Conservation (phyloP, 148 eudicot species). For the Camellia japonica region DNA sequence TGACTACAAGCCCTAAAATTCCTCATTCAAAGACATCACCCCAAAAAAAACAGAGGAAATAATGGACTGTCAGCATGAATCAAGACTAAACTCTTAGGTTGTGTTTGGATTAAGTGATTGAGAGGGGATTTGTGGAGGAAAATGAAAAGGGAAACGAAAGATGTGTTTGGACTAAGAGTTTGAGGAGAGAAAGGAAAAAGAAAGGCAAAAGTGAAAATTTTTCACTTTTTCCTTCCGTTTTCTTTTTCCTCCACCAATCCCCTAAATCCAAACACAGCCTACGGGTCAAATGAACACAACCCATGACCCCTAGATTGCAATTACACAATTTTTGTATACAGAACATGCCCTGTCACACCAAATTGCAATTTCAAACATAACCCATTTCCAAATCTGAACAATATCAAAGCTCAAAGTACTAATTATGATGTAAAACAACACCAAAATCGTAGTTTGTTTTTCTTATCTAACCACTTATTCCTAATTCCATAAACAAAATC, state of each 20-base stretch:
- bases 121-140: too few relatives aligned
- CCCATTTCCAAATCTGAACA: conserved; percentile 11
- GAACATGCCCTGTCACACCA: background rate
- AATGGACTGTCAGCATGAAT: background rate
- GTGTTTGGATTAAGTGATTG: too few relatives aligned
- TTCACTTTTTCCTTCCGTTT: too few relatives aligned
- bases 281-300: too few relatives aligned
- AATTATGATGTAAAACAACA: background rate
- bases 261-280: too few relatives aligned
- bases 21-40: background rate
- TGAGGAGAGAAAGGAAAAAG: too few relatives aligned
- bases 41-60: too few relatives aligned
- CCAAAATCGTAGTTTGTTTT: background rate
- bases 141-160: too few relatives aligned
- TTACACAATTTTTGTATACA: background rate
- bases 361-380: background rate
- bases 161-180: too few relatives aligned
- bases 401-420: conserved; percentile 4
- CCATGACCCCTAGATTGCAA: background rate
- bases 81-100: background rate
- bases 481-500: background rate
- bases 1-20: background rate
- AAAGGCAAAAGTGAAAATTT: too few relatives aligned
- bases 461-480: background rate
- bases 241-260: too few relatives aligned